Evolutionary conservation across 2,329 filamentous ascomycete genomes (phyloP).

Genomic region (Diplodia mutila): DNA sequence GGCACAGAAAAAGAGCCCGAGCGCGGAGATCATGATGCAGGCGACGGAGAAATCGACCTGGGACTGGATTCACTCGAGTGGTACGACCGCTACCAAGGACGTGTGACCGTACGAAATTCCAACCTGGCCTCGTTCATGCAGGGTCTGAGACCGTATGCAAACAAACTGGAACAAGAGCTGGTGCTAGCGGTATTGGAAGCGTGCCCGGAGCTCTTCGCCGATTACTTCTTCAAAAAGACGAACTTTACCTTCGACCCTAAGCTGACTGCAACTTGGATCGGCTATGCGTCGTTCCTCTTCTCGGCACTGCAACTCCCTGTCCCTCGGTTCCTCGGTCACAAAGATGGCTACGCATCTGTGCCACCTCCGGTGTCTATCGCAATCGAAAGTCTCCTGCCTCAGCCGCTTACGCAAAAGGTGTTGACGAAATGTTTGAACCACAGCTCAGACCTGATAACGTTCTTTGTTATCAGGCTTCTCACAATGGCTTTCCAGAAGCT

Average conservation of each 20-base stretch:
- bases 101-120: constrained; percentile 76
- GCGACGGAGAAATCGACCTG: constrained; percentile 60
- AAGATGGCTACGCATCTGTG: constrained; percentile 62
- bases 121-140: constrained; percentile 78
- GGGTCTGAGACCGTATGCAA: constrained; percentile 81
- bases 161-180: constrained; percentile 78
- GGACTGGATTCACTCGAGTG: constrained; percentile 72
- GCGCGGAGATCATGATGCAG: constrained; percentile 42
- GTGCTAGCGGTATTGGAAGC: constrained; percentile 77
- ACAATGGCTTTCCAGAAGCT: constrained; percentile 81
- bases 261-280: constrained; percentile 90
- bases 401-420: constrained; percentile 78
- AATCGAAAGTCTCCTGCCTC: constrained; percentile 84
- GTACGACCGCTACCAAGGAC: constrained; percentile 67
- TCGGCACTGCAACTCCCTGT: constrained; percentile 75
- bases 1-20: constrained; percentile 62
- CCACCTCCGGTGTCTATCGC: constrained; percentile 80
- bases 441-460: constrained; percentile 76
- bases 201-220: constrained; percentile 83
- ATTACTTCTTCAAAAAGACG: constrained; percentile 81
- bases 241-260: constrained; percentile 86
- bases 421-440: constrained; percentile 78
- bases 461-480: constrained; percentile 82
- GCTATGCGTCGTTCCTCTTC: constrained; percentile 87
- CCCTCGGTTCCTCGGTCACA: constrained; percentile 72